A percentile compares a stretch with the other conserved stretches of the same genome.
phyloP scores from a whole-genome alignment of 129 eudicot species.

The Dittrichia graveolens region DNA sequence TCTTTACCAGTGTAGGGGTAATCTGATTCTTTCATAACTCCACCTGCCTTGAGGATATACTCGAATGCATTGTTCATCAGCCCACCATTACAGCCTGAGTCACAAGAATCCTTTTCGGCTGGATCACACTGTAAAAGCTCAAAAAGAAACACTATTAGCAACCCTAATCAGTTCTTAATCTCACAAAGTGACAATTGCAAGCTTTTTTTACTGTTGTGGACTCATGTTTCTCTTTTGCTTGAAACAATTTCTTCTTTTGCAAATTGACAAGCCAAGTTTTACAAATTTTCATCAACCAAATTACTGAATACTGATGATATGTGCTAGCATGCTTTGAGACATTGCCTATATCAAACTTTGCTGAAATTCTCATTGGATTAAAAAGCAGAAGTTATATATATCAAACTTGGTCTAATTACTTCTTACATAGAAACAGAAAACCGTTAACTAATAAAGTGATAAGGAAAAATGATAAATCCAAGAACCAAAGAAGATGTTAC shows the following conservation, averaged over 20 bases:
- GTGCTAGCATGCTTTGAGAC: no score
- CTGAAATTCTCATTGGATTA: background rate
- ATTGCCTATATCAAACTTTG: no score
- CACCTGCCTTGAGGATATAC: conserved; percentile 77
- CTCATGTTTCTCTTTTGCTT: no score
- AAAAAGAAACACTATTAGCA: conserved; percentile 13
- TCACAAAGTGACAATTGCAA: background rate
- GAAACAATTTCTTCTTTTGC: no score
- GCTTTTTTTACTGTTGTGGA: background rate
- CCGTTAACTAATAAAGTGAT: background rate
- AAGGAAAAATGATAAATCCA: background rate
- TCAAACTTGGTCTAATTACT: background rate
- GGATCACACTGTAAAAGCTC: conserved; percentile 69
- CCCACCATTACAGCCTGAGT: conserved; percentile 90
- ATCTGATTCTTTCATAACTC: conserved; percentile 63
- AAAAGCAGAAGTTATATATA: background rate
- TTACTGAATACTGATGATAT: no score
- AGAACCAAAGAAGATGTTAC: conserved; percentile 9
- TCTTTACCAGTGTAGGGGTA: conserved; percentile 90
- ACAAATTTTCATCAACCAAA: no score
- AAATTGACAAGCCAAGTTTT: no score
- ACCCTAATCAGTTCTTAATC: background rate
- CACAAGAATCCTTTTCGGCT: conserved; percentile 62
- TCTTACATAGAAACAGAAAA: background rate
- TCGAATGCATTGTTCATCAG: conserved; percentile 90